phyloP scores from a whole-genome alignment of 2,329 filamentous ascomycete species.

The Hypoxylon sp. region DNA sequence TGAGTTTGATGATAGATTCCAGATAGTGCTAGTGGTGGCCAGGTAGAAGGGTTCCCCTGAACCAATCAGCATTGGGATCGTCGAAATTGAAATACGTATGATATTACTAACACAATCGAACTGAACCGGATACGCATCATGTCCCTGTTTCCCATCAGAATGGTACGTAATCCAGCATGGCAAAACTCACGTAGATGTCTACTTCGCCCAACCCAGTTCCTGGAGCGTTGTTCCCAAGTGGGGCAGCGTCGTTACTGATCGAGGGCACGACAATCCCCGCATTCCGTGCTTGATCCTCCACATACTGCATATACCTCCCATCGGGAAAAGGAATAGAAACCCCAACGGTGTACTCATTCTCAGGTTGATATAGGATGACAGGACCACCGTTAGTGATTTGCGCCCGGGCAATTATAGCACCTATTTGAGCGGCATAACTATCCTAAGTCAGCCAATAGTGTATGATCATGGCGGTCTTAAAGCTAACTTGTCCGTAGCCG shows the following conservation, averaged over 20 bases:
- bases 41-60: slow-evolving; percentile 61
- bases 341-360: slow-evolving; percentile 81
- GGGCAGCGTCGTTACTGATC: slow-evolving; percentile 80
- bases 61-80: not conserved
- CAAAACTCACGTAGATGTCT: slow-evolving; percentile 50
- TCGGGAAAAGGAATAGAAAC: slow-evolving; percentile 72
- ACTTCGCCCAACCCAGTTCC: slow-evolving; percentile 68
- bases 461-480: not conserved
- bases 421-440: slow-evolving; percentile 72
- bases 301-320: slow-evolving; percentile 76
- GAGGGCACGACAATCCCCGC: slow-evolving; percentile 81
- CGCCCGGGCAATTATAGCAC: slow-evolving; percentile 76
- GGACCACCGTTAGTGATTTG: slow-evolving; percentile 89
- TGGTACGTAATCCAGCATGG: not conserved
- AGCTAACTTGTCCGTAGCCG: slow-evolving; percentile 68
- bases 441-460: slow-evolving; percentile 14
- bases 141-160: slow-evolving; percentile 49
- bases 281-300: slow-evolving; percentile 76
- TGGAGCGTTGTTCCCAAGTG: slow-evolving; percentile 73
- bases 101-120: slow-evolving; percentile 58
- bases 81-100: not conserved
- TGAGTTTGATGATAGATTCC: slow-evolving; percentile 70
- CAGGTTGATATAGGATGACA: slow-evolving; percentile 82
- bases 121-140: slow-evolving; percentile 61
- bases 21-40: slow-evolving; percentile 71